Evolutionary conservation across 495 filamentous ascomycete species (phyloP), one percentile per base, ranked within the genome.

Genomic region (Jackrogersella multiformis): DNA sequence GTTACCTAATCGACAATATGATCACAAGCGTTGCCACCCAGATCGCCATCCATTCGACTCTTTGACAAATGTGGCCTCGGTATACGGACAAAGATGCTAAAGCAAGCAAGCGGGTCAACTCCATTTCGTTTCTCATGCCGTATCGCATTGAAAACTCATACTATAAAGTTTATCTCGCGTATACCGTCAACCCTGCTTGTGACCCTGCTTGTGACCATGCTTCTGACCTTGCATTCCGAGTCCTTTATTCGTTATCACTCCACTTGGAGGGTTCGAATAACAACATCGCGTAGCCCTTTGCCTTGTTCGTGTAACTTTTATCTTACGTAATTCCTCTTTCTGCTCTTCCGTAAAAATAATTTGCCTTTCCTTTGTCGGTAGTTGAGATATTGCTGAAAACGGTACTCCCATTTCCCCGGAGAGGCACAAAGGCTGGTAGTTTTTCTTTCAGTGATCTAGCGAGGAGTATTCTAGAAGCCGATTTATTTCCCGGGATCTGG

Each of bases 1-100:
- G 45, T 49, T 32, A n/a, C n/a, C n/a, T n/a, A 18, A 13, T n/a
- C 13, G 5, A 21, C 5, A n/a, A 13, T 26, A 46, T 4, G 24
- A 10, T 32, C 45, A 49, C 45, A 49, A 49, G 45, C 12, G 26
- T 18, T 30, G 45, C 45, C 45, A 49, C 45, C n/a, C 12, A 26
- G 10, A 26, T 46, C 4, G 20, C 21, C 10, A 46, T 26, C 12
- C 42, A 15, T 26, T 13, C 1, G 5, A 12, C 9, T 26, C 21
- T 26, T 1, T 12, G 5, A 21, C 10, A 46, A 9, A 20, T 23
- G 18, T 16, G 9, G 36, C 2, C 38, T 42, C 15, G 15, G 15
- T 8, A 1, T 20, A 6, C 15, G 1, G 15, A 42, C 38, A 42
- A 42, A 42, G 38, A 20, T 20, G 6, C 35, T 3, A 38, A 38